Percentiles rank a stretch among this genome's conserved stretches.
Evolutionary conservation across 148 eudicot species (phyloP).

Genomic region (Heliosperma pusillum): DNA sequence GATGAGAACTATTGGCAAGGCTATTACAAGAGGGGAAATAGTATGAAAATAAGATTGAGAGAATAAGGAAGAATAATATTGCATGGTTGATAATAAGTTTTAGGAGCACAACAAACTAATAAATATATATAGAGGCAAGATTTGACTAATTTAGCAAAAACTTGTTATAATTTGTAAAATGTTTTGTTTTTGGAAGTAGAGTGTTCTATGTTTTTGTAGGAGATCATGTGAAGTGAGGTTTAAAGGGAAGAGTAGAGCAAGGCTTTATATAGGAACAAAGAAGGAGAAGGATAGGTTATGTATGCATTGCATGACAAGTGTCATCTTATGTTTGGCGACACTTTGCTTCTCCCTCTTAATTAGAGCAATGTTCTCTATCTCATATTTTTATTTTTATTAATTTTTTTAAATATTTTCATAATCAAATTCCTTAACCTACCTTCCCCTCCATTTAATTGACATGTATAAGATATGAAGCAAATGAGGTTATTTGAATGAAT

Average conservation of each 20-base stretch:
- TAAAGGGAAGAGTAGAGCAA: conserved; percentile 15
- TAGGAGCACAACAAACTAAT: too few species aligned
- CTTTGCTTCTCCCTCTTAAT: conserved; percentile 23
- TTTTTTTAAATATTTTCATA: too few species aligned
- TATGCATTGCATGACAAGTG: conserved; percentile 34
- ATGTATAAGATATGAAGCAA: too few species aligned
- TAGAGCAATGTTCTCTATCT: neutral
- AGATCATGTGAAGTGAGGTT: conserved; percentile 23
- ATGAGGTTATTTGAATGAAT: too few species aligned
- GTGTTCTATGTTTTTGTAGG: neutral
- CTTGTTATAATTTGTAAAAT: conserved; percentile 1
- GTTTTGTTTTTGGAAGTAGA: conserved; percentile 9
- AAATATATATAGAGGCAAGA: neutral
- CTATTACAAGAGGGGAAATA: conserved; percentile 11
- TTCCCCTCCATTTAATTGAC: too few species aligned
- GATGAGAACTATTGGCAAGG: conserved; percentile 8
- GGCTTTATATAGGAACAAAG: conserved; percentile 33
- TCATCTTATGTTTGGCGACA: conserved; percentile 28
- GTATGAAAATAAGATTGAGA: conserved; percentile 6
- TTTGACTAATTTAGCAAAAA: conserved; percentile 13
- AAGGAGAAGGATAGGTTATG: conserved; percentile 20
- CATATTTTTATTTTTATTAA: too few species aligned
- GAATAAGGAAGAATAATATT: conserved; percentile 1
- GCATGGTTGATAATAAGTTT: conserved; percentile 19
- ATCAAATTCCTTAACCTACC: too few species aligned